phyloP scores from a whole-genome alignment of 257 asterid species.

The Rehmannia glutinosa region DNA sequence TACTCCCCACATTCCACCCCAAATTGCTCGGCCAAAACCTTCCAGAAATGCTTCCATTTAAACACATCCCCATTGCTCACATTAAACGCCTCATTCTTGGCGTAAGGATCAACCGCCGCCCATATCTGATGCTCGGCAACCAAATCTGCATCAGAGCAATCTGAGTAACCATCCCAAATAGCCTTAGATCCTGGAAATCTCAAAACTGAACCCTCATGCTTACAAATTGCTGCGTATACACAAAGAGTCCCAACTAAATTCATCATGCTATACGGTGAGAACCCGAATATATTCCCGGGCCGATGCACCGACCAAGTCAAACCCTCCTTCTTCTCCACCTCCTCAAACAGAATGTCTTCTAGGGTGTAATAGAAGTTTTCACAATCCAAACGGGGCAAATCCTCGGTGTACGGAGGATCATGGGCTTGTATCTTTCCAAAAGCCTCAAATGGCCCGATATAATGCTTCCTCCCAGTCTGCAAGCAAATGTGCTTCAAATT shows the following conservation, averaged over 20 bases:
- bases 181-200: slow-evolving; percentile 70
- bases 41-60: slow-evolving; percentile 95
- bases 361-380: slow-evolving; percentile 58
- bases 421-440: slow-evolving; percentile 35
- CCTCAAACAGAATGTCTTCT: slow-evolving; percentile 72
- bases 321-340: slow-evolving; percentile 62
- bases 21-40: slow-evolving; percentile 80
- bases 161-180: slow-evolving; percentile 75
- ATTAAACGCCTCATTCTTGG: slow-evolving; percentile 83
- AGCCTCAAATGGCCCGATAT: slow-evolving; percentile 55
- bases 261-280: slow-evolving; percentile 80
- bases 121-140: slow-evolving; percentile 93
- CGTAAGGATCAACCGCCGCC: slow-evolving; percentile 92
- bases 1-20: slow-evolving; percentile 54
- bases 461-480: slow-evolving; percentile 86
- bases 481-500: slow-evolving; percentile 65
- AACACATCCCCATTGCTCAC: slow-evolving; percentile 92
- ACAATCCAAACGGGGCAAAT: slow-evolving; percentile 55
- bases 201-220: slow-evolving; percentile 65
- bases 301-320: slow-evolving; percentile 89
- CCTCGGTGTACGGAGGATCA: slow-evolving; percentile 78
- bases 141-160: slow-evolving; percentile 86
- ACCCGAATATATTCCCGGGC: slow-evolving; percentile 71
- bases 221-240: slow-evolving; percentile 85
- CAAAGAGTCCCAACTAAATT: slow-evolving; percentile 73